Percentiles rank a stretch among this genome's conserved stretches.
Conservation (phyloP, 345 rosid genomes). For the Microthlaspi erraticum region DNA sequence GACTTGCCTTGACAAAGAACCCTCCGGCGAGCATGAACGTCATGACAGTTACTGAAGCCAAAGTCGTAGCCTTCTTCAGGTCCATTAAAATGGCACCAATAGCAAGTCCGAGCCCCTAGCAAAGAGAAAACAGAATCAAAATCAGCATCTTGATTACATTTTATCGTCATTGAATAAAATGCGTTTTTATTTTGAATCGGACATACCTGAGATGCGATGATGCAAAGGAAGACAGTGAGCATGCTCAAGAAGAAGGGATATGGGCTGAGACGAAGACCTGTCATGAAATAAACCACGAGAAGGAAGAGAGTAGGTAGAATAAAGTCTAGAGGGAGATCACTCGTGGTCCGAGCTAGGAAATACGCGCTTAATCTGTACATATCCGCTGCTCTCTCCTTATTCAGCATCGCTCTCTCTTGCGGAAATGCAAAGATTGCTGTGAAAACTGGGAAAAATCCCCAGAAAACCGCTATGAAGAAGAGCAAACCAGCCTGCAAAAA, state of each 20-base stretch:
- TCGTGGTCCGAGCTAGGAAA: conserved; percentile 89
- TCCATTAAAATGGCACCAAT: conserved; percentile 96
- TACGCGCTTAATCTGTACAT: conserved; percentile 96
- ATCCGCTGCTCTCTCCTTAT: conserved; percentile 91
- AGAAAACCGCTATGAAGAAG: conserved; percentile 95
- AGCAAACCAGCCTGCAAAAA: conserved; percentile 83
- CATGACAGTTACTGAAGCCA: conserved; percentile 97
- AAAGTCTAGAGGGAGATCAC: conserved; percentile 95
- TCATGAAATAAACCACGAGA: conserved; percentile 92
- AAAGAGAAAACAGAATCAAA: conserved; percentile 17
- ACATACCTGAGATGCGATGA: conserved; percentile 88
- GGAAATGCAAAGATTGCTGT: conserved; percentile 97
- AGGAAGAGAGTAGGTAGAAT: conserved; percentile 85
- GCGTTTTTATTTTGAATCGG: not conserved
- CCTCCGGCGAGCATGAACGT: conserved; percentile 98
- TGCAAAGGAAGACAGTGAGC: conserved; percentile 84
- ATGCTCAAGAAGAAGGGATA: conserved; percentile 77
- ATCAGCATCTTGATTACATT: not conserved
- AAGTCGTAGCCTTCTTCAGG: conserved; percentile 86
- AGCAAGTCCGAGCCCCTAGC: conserved; percentile 95
- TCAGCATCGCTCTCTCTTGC: conserved; percentile 93
- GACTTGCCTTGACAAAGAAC: conserved; percentile 75
- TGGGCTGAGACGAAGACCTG: conserved; percentile 70
- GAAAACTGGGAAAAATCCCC: conserved; percentile 99
- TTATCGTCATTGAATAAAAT: not conserved